Base-by-base conservation (phyloP, 768 basidiomycete species). In the Polyporus arcularius region DNA sequence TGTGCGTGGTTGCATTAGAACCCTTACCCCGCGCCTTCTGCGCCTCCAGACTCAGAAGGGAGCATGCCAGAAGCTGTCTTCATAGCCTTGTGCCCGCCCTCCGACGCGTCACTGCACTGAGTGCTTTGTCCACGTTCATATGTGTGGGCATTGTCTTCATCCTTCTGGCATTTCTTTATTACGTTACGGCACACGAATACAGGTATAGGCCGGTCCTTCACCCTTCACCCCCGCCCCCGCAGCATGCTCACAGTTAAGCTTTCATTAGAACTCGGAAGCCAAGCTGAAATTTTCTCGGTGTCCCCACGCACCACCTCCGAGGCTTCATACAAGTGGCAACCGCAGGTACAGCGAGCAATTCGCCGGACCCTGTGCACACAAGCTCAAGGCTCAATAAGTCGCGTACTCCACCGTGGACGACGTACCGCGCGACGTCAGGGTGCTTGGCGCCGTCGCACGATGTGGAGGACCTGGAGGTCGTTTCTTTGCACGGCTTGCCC, bases 371-470 rank as follows among this genome's bases (percentile, higher is more conserved):
- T 43, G 15, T 10, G 35, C 11, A 9, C 15, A 14, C 42, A 43
- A 43, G 14, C 42, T 16, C 40, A 10, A 10, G 11, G 40, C 40
- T 16, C 42, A 43, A 18, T 15, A 9, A 43, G 6, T 16, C 42
- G 15, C 42, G 15, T 18, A 18, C 43, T 56, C 55, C 55, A 56
- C 41, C 15, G 7, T 43, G 42, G 15, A 15, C 42, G 42, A 43
- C 42, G 42, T 43, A 15, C 6, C 42, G 42, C 42, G 42, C 14
- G 42, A 43, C 42, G 42, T 43, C 42, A 43, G 42, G 4, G 42
- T 16, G 18, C 43, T 18, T 43, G 18, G 41, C 38, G 53, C 28
- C 45, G 47, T 61, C 60, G 55, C 60, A 61, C 60, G 60, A 49
- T 14, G 60, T 61, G 60, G 60, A 53, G 60, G 60, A 18, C 60